A percentile compares a stretch with the other conserved stretches of the same genome.
Evolutionary conservation across 2,329 filamentous ascomycete species (phyloP).

Genomic region (Diplodia mutila): DNA sequence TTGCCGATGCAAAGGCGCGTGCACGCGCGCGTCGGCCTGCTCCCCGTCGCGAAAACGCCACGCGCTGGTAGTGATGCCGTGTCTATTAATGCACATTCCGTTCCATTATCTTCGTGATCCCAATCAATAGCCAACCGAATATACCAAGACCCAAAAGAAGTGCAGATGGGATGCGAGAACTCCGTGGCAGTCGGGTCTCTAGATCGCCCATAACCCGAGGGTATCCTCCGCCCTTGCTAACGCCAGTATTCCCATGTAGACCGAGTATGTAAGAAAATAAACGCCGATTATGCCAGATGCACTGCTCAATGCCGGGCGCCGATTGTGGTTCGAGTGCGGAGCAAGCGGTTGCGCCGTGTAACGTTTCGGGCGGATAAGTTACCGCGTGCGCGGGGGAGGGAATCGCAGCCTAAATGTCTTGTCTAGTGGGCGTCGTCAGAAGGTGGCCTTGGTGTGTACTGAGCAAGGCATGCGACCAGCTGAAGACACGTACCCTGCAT

Average conservation of each 20-base stretch:
- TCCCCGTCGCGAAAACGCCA: slow-evolving; percentile 9
- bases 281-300: slow-evolving; percentile 20
- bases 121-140: slow-evolving; percentile 10
- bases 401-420: slow-evolving; percentile 54
- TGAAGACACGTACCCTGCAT: slow-evolving; percentile 54
- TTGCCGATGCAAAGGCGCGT: slow-evolving; percentile 8
- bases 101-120: slow-evolving; percentile 8
- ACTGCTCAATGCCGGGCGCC: background rate
- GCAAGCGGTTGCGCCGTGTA: slow-evolving; percentile 29
- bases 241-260: slow-evolving; percentile 13
- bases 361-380: slow-evolving; percentile 36
- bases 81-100: slow-evolving; percentile 16
- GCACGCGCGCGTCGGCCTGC: slow-evolving; percentile 3
- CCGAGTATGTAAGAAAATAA: background rate
- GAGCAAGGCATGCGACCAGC: background rate
- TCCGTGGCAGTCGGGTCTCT: slow-evolving; percentile 10
- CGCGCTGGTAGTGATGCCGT: background rate
- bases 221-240: slow-evolving; percentile 21
- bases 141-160: background rate
- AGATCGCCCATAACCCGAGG: slow-evolving; percentile 11
- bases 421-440: slow-evolving; percentile 37
- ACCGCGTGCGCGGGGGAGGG: slow-evolving; percentile 36
- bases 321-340: background rate
- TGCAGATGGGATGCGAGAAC: slow-evolving; percentile 1
- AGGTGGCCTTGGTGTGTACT: no score